Evolutionary conservation across 352 stramenopile genomes (phyloP), one percentile per base, ranked within the genome.

Genomic region (Phytophthora colocasiae): DNA sequence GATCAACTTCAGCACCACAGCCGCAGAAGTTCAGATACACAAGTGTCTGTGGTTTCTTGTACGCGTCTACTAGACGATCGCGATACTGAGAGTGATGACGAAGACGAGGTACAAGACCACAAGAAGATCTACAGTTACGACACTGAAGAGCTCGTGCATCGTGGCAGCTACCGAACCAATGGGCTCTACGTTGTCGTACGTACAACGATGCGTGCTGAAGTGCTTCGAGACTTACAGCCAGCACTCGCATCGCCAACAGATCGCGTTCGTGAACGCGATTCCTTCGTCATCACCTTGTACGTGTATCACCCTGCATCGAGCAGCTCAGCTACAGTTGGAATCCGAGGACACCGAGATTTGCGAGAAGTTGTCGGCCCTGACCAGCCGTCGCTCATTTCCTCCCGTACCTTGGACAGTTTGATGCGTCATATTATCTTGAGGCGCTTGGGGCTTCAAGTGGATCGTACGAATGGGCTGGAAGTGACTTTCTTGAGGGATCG

Each of bases 321-420:
- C 47, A 51, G 67, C 19, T 45, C 40, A 8, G 36, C 70, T 2
- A 54, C 58, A 0, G 63, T 63, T 27, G 40, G 63, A 11, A 78
- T 92, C 17, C 53, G 54, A 2, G 83, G 85, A 4, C 68, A 69
- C 10, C 71, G 50, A 9, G 65, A 89, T 10, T 70, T 93, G 1
- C 81, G 85, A 1, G 77, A 93, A 51, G 76, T 93, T 10, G 85
- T 93, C 0, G 85, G 83, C 0, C 85, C 85, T 0, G 78, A 90
- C 27, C 56, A 75, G 29, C 58, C 83, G 0, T 32, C 48, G 1
- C 75, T 91, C 17, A 88, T 93, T 27, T 41, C 66, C 6, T 83
- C 80, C 0, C 27, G 41, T 0, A 66, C 57, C 1, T 40, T 90
- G 15, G 69, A 80, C 27, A 70, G 72, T 46, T 70, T 93, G 26